Evolutionary conservation across 139 green algal species (phyloP), one percentile per base, ranked within the genome.

Genomic region (Chlamydomonas schloesseri): DNA sequence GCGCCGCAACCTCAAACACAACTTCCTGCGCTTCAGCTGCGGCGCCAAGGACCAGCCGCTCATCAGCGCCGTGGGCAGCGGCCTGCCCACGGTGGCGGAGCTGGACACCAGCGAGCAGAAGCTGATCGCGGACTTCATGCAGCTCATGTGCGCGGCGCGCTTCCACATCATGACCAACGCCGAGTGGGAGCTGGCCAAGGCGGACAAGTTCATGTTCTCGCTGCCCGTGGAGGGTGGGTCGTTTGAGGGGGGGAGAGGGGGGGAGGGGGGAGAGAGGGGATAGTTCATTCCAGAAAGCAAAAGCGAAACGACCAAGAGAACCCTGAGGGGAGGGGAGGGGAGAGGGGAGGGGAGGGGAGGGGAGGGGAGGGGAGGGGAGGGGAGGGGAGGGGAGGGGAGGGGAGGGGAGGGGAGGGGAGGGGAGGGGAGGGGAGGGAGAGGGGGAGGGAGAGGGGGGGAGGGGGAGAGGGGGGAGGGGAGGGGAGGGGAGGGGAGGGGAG

Each of bases 151-250:
- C 28, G 81, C 88, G 6, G 87, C 88, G 1, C 93, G 96, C 73
- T 97, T 93, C 90, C 76, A 92, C 50, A 82, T 96, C 60, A 73
- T 97, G 47, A 93, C 78, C 50, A 34, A 84, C 29, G 62, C 88
- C 20, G 92, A 96, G 42, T 97, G 93, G 93, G 84, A 94, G 0
- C 86, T 91, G n/a, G 94, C 95, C 21, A 81, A 92, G 71, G 71
- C 71, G 17, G 93, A 97, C 74, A 79, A 93, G 68, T 97, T 97
- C 88, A 87, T 89, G 83, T 93, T 97, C 82, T 90, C 84, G 17
- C 91, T 96, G 82, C 95, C 95, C 9, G 89, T 96, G 37, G 57
- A 87, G n/a, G 76, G 76, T 83, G 55, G 5, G 75, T n/a, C n/a
- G n/a, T n/a, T n/a, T n/a, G n/a, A 13, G 42, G 24, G 24, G 57